These are phyloP conservation scores for Epichloe gansuensis DNA, from an alignment of 2,329 filamentous ascomycete species.

Conservation along the genomic window DNA sequence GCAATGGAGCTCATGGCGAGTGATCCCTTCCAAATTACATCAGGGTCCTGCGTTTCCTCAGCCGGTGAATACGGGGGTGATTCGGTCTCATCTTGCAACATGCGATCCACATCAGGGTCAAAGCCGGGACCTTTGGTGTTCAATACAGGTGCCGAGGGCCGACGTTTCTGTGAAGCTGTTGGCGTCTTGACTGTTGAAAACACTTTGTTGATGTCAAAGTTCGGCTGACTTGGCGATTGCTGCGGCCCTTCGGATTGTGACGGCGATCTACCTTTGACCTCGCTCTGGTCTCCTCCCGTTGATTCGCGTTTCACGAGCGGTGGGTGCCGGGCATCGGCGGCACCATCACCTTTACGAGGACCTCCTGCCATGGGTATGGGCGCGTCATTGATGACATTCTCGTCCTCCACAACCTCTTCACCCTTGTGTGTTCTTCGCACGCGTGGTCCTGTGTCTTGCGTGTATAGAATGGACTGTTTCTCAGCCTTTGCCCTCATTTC, in stretches of 20 bases:
- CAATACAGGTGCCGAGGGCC: conserved; percentile 33
- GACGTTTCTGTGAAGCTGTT: conserved; percentile 32
- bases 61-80: conserved; percentile 75
- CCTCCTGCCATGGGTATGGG: conserved; percentile 16
- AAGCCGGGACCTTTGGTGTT: conserved; percentile 47
- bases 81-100: conserved; percentile 69
- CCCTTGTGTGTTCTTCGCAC: conserved; percentile 90
- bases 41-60: conserved; percentile 54
- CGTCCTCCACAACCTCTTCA: conserved; percentile 76
- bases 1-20: conserved; percentile 67
- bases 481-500: conserved; percentile 67
- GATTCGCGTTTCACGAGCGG: conserved; percentile 24
- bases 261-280: conserved; percentile 21
- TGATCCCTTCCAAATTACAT: conserved; percentile 65
- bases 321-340: conserved; percentile 6
- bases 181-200: conserved; percentile 76
- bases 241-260: conserved; percentile 31
- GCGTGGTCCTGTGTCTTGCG: conserved; percentile 56
- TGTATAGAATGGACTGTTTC: conserved; percentile 72
- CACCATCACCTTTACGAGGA: conserved; percentile 6
- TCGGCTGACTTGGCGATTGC: conserved; percentile 39
- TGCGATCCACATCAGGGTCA: conserved; percentile 79
- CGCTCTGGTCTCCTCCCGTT: conserved; percentile 15
- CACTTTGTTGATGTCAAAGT: conserved; percentile 77
- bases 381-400: conserved; percentile 34